Base-by-base conservation (phyloP, 495 filamentous ascomycete genomes). In the Tricharina praecox region DNA sequence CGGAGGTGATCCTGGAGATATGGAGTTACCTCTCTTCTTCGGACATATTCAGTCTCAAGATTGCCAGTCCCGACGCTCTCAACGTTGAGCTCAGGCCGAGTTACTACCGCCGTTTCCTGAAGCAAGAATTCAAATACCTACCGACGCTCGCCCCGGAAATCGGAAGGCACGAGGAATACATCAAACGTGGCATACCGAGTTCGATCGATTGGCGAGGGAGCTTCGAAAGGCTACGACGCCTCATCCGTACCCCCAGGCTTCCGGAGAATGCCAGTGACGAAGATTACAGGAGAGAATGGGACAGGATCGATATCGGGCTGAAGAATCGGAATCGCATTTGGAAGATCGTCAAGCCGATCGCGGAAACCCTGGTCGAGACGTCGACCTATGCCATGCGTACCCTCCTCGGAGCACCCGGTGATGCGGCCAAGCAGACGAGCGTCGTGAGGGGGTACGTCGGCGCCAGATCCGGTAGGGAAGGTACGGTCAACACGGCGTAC, bases 301-400 rank as follows among this genome's bases (percentile, higher is more conserved):
- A 52, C 16, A 33, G 48, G 4, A 52, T 61, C 4, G 58, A 61
- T 45, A 60, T 60, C 25, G 15, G 58, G 23, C 46, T 63, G 18
- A 63, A 63, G 45, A 63, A 63, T 47, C 50, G 61, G 24, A 50
- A 53, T 24, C 47, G 61, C 13, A 63, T 63, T 34, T 63, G 61
- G 61, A 63, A 63, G 34, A 63, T 63, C 25, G 55, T 63, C 11
- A 56, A 63, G 26, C 61, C 61, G 4, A 63, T 63, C 53, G 61
- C 61, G 1, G 61, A 63, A 19, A 53, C 59, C 35, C 18, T 63
- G 10, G 61, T 63, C 11, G 61, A 63, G 38, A 53, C 51, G 10
- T 63, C 54, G 8, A 36, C 25, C 8, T 24, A 7, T n/a, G 32
- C 57, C 4, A 38, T 63, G 7, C 49, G 42, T 4, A 30, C 48